Evolutionary conservation across 1,139 yeast species (phyloP).

Genomic region (Saccharomyces pastorianus): DNA sequence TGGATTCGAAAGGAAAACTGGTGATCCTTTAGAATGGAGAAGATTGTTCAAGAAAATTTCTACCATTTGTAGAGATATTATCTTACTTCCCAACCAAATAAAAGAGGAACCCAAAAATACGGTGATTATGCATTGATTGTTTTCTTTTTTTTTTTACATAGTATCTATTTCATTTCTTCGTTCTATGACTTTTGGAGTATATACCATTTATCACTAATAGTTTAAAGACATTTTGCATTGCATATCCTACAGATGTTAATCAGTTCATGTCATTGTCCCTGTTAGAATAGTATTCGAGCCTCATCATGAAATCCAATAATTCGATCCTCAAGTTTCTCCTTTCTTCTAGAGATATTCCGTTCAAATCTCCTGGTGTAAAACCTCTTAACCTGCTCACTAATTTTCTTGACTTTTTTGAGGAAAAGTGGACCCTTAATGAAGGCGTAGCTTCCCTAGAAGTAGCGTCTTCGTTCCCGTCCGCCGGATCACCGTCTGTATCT

Average conservation of each 20-base stretch:
- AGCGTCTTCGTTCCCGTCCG: conserved; percentile 3
- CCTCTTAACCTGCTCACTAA: conserved; percentile 15
- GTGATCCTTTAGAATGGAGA: conserved; percentile 67
- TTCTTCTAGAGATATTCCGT: conserved; percentile 17
- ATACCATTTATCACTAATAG: background rate
- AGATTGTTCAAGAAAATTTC: conserved; percentile 48
- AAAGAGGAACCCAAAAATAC: background rate
- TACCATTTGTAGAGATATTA: conserved; percentile 42
- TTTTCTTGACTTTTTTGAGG: conserved; percentile 18
- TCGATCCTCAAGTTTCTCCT: conserved; percentile 21
- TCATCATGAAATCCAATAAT: conserved; percentile 22
- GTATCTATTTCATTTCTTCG: background rate
- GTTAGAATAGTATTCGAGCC: conserved; percentile 14
- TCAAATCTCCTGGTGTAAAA: conserved; percentile 14
- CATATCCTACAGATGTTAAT: background rate
- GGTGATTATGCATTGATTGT: background rate
- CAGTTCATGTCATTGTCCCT: background rate
- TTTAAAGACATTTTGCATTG: background rate
- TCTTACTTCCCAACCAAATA: conserved; percentile 16
- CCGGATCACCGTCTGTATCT: background rate
- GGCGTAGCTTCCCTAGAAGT: conserved; percentile 8
- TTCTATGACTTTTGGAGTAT: no score
- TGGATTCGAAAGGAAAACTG: conserved; percentile 45
- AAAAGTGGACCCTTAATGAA: conserved; percentile 16
- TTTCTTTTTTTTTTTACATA: background rate